These are phyloP conservation scores for Pyrenophora tritici-repentis DNA, from an alignment of 2,329 filamentous ascomycete species.

Conservation along the genomic window DNA sequence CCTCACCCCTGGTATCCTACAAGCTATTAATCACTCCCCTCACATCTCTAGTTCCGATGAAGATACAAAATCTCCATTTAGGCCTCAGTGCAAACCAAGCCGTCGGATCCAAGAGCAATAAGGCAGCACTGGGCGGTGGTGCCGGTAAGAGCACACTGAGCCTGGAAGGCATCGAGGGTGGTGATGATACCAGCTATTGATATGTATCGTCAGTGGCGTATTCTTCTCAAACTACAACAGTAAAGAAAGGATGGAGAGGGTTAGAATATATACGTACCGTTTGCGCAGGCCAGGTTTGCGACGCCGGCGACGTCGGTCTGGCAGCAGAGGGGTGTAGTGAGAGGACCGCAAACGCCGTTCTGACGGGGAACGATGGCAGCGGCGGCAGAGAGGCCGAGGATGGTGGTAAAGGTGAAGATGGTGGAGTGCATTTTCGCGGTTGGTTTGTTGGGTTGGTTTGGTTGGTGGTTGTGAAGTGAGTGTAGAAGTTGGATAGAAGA, in stretches of 20 bases:
- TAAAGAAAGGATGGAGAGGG: no score
- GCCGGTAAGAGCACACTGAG: slow-evolving; percentile 19
- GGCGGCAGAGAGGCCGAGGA: slow-evolving; percentile 19
- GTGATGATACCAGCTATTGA: slow-evolving; percentile 13
- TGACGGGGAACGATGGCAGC: slow-evolving; percentile 13
- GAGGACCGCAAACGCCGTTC: slow-evolving; percentile 19
- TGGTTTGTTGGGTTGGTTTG: background rate
- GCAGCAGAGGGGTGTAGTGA: slow-evolving; percentile 24
- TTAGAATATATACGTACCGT: slow-evolving; percentile 12
- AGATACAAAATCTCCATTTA: background rate
- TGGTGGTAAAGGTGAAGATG: slow-evolving; percentile 13
- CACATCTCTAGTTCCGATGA: no score
- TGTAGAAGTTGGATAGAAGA: background rate
- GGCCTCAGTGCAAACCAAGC: slow-evolving; percentile 24
- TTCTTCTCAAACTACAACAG: no score
- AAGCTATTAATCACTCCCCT: no score
- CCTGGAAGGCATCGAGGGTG: slow-evolving; percentile 18
- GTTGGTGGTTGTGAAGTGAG: background rate
- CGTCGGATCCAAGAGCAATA: slow-evolving; percentile 19
- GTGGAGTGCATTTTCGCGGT: slow-evolving; percentile 20
- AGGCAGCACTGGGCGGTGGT: slow-evolving; percentile 25
- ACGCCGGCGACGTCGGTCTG: slow-evolving; percentile 23
- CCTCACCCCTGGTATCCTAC: no score
- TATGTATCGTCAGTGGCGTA: background rate
- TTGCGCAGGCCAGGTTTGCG: slow-evolving; percentile 24